Evolutionary conservation across 2,329 filamentous ascomycete species (phyloP).

Genomic region (Ophiostoma himal-ulmi): DNA sequence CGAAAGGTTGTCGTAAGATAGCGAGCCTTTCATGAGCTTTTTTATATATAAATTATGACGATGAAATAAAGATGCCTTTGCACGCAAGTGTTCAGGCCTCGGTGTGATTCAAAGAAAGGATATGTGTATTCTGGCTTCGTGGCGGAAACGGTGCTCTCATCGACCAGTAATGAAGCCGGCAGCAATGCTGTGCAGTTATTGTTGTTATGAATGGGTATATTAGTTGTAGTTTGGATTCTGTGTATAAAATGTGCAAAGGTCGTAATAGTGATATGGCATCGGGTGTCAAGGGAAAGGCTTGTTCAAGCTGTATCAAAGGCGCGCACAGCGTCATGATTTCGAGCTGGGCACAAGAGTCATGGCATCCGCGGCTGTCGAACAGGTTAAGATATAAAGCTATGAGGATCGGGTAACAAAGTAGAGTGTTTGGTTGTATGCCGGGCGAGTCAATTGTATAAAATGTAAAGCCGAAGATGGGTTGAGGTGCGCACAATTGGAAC

Average conservation of each 20-base stretch:
- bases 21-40: not conserved
- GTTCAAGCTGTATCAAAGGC: constrained; percentile 34
- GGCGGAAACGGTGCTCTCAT: not conserved
- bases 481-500: not conserved
- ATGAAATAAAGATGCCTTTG: not conserved
- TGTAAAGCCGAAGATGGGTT: not conserved
- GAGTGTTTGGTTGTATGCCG: not conserved
- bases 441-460: not conserved
- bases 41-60: not conserved
- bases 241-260: not conserved
- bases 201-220: not conserved
- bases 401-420: not conserved
- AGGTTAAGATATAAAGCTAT: not conserved
- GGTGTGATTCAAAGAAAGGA: not conserved
- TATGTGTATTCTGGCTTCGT: not conserved
- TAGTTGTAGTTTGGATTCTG: not conserved
- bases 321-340: constrained; percentile 42
- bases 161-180: not conserved
- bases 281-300: constrained; percentile 22
- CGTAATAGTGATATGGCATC: not conserved
- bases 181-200: not conserved
- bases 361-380: constrained; percentile 21
- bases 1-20: not conserved
- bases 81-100: not conserved
- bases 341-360: constrained; percentile 34